phyloP scores from a whole-genome alignment of 345 rosid genomes.

The Psidium friedrichsthalianum region DNA sequence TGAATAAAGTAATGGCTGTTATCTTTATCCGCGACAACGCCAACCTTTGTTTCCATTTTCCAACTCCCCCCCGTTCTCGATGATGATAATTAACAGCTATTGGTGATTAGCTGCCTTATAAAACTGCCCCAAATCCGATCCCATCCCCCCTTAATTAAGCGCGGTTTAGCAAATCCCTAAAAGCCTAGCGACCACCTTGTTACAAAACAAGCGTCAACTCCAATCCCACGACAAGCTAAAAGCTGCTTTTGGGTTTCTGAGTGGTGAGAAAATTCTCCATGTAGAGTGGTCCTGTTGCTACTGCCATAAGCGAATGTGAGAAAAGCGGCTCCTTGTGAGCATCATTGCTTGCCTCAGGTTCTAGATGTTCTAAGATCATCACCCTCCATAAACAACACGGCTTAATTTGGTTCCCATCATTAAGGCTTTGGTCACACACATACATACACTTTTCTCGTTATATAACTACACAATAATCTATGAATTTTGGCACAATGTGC shows the following conservation, averaged over 20 bases:
- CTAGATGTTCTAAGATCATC: background rate
- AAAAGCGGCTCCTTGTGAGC: background rate
- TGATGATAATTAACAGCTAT: background rate
- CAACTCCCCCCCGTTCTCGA: background rate
- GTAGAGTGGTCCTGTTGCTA: background rate
- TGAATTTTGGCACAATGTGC: no score
- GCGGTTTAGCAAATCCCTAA: background rate
- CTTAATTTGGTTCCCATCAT: background rate
- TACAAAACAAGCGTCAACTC: background rate
- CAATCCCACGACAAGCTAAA: background rate
- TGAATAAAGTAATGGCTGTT: slow-evolving; percentile 1
- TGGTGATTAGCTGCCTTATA: background rate
- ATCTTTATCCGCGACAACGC: slow-evolving; percentile 9
- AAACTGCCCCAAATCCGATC: background rate
- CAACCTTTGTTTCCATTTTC: slow-evolving; percentile 2
- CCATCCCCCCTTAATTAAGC: background rate
- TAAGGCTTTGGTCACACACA: background rate
- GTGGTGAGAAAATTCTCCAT: background rate
- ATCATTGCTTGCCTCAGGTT: background rate
- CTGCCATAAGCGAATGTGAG: background rate
- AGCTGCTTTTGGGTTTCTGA: background rate
- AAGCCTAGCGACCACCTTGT: background rate
- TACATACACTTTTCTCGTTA: background rate
- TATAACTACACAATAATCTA: no score
- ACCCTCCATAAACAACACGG: background rate